Base-by-base conservation (phyloP, 139 green algal species). In the Nannochloris sp. region DNA sequence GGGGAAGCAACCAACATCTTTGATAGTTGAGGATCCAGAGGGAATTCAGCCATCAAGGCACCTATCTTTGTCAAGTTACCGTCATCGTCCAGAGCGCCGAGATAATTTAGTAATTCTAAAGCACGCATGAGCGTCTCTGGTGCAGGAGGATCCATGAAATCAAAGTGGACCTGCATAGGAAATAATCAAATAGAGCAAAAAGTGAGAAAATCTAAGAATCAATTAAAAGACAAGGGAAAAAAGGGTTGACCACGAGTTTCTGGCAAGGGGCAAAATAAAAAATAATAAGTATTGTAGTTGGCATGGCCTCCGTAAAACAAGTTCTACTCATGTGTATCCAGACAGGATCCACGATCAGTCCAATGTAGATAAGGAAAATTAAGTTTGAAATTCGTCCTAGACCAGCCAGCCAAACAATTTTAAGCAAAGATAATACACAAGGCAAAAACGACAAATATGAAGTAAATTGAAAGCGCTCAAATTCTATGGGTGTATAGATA, bases 81-180 rank as follows among this genome's bases (percentile, higher is more conserved):
- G 31, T 99, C 91, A 61, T 99, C 94, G 74, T 99, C 94, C 42
- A 99, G 88, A 19, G 90, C 94, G 6, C 93, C 94, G 58, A 99
- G 80, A 83, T 99, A 99, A 83, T 99, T 99, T 34, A 99, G 85
- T 77, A 99, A 75, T 87, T 99, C 94, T 72, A 99, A 82, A 7
- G 94, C 94, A 5, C 94, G 79, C 94, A 99, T 99, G 12, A 99
- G 87, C 19, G 94, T 99, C 78, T 99, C 94, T 14, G 94, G 94
- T 2, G 94, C 94, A 30, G 94, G 94, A 13, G 94, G 94, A 77
- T 99, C 94, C 93, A 98, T 97, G 83, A 98, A 98, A 84, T 99
- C 93, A 83, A 98, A 98, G 78, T 99, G 93, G 38, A 96, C 89
- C 89, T 96, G 76, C 39, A 48, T 3, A 25, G 6, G 5, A 23